Base-by-base conservation (phyloP, 129 eudicot genomes). In the Glebionis coronaria region DNA sequence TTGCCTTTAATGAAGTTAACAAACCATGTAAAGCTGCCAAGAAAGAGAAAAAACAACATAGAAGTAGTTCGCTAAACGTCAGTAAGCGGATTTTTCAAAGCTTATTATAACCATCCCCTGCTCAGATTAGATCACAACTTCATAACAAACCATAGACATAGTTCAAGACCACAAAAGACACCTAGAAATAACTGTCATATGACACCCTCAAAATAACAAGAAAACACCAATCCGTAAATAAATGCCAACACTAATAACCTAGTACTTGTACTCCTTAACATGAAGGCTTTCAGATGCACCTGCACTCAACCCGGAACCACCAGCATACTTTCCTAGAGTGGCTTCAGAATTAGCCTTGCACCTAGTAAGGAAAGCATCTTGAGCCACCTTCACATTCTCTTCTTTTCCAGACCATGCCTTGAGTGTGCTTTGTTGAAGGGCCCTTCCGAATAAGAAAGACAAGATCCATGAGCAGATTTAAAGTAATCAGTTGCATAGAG, bases 221-320 rank as follows among this genome's bases (percentile, higher is more conserved):
- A 69, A 53, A 31, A 69, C 55, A 69, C 51, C 38, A 16, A 35
- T 44, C 12, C 23, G 63, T 35, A 1, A 29, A 67, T 3, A 74
- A 38, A 46, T 58, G 40, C 56, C 38, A 2, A 23, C 3, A 25
- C 8, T 40, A 25, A n/a, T n/a, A n/a, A 64, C 65, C 62, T 52
- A 92, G 82, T 90, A 90, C 85, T 90, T 90, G 90, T 87, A 91
- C 75, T 91, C 97, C 90, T 91, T 88, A 10, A 88, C 97, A 23
- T 91, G 94, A 38, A 91, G 97, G 74, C 85, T 74, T 70, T 91
- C 97, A 9, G 88, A 77, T 9, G 97, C 97, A 77, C 92, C 97
- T 78, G 83, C 97, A 9, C 85, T 72, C 83, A 88, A 79, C n/a
- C 81, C 60, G 19, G 74, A 68, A 46, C 75, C 70, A 20, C 96